Evolutionary conservation across 2,329 filamentous ascomycete genomes (phyloP).

Genomic region (Beauveria medogensis): DNA sequence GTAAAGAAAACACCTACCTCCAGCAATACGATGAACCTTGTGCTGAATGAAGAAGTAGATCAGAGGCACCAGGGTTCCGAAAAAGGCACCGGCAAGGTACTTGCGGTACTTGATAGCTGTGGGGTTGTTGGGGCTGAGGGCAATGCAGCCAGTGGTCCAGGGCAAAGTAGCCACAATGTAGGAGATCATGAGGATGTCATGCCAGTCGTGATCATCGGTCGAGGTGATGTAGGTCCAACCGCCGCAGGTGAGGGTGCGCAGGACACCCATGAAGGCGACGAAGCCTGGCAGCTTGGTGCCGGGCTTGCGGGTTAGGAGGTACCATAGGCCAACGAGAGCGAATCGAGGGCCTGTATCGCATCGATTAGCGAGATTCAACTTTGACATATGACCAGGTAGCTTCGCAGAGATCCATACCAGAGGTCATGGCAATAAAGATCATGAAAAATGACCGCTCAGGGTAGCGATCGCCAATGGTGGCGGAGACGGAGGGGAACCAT

Average conservation of each 20-base stretch:
- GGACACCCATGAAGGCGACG: slow-evolving; percentile 68
- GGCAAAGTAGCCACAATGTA: slow-evolving; percentile 91
- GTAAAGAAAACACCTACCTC: slow-evolving; percentile 55
- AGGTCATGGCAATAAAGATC: slow-evolving; percentile 94
- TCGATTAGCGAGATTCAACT: neutral
- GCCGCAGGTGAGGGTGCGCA: slow-evolving; percentile 87
- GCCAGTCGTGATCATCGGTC: slow-evolving; percentile 96
- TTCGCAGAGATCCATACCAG: slow-evolving; percentile 46
- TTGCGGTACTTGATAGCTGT: slow-evolving; percentile 83
- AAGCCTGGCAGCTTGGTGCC: slow-evolving; percentile 72
- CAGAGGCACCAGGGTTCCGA: slow-evolving; percentile 80
- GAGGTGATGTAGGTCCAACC: slow-evolving; percentile 99
- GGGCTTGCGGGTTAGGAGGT: slow-evolving; percentile 72
- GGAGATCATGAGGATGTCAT: slow-evolving; percentile 99
- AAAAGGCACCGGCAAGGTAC: slow-evolving; percentile 74
- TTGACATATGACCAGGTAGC: neutral
- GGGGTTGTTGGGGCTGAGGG: slow-evolving; percentile 76
- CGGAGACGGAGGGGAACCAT: slow-evolving; percentile 94
- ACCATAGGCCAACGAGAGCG: slow-evolving; percentile 84
- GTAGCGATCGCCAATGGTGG: slow-evolving; percentile 95
- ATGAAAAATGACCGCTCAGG: slow-evolving; percentile 96
- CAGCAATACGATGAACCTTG: slow-evolving; percentile 88
- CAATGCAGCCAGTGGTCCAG: slow-evolving; percentile 88
- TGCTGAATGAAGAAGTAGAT: slow-evolving; percentile 98
- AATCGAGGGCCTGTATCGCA: slow-evolving; percentile 69